These are phyloP conservation scores for Rhizopogon salebrosus DNA, from an alignment of 768 basidiomycete genomes.

Conservation along the genomic window DNA sequence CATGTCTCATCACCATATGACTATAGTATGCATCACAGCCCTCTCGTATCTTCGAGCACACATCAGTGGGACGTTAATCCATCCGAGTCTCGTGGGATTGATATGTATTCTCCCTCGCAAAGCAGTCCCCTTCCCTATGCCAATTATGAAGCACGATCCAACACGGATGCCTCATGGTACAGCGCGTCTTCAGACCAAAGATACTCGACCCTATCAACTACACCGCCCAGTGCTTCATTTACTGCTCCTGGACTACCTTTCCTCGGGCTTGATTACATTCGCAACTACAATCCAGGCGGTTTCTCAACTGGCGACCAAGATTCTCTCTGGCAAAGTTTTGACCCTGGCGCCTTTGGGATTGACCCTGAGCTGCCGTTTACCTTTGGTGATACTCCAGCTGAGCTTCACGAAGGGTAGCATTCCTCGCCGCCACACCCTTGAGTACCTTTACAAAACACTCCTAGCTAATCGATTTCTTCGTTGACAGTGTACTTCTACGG, in stretches of 20 bases:
- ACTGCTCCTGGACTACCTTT: slow-evolving; percentile 76
- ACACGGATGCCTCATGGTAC: slow-evolving; percentile 35
- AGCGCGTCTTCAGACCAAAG: slow-evolving; percentile 31
- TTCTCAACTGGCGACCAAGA: slow-evolving; percentile 34
- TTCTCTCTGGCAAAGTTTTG: slow-evolving; percentile 55
- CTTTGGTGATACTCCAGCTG: slow-evolving; percentile 31
- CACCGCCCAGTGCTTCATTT: slow-evolving; percentile 61
- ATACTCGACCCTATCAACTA: slow-evolving; percentile 44
- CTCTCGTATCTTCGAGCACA: slow-evolving; percentile 17
- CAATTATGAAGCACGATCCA: slow-evolving; percentile 38
- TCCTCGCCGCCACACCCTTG: slow-evolving; percentile 21
- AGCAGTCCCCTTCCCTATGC: slow-evolving; percentile 33
- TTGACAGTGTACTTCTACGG: slow-evolving; percentile 10
- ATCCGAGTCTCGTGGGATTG: slow-evolving; percentile 34
- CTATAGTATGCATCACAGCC: slow-evolving; percentile 35
- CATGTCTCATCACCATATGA: slow-evolving; percentile 55
- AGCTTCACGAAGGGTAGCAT: slow-evolving; percentile 24
- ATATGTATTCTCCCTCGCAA: slow-evolving; percentile 38
- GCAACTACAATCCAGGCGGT: slow-evolving; percentile 60
- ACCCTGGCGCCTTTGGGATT: slow-evolving; percentile 66
- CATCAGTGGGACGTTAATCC: slow-evolving; percentile 43
- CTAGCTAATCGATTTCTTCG: background rate
- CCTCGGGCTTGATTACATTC: slow-evolving; percentile 77
- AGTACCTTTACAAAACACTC: background rate
- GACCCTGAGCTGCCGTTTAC: slow-evolving; percentile 78